phyloP scores from a whole-genome alignment of 2,329 filamentous ascomycete species.

The Penicillium sp. region DNA sequence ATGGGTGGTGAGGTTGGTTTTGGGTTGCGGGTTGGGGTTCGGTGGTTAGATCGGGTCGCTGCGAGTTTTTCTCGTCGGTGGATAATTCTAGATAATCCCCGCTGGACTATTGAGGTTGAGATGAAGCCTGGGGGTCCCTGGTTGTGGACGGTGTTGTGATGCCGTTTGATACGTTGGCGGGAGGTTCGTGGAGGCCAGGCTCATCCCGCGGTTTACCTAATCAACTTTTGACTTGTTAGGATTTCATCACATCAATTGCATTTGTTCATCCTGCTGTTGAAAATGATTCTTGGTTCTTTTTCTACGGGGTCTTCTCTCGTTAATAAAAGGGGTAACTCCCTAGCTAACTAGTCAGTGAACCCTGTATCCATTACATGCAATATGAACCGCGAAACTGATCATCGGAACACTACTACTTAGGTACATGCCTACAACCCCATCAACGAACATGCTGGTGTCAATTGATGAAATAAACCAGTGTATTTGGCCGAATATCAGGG shows the following conservation, averaged over 20 bases:
- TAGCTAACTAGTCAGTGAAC: too few species aligned
- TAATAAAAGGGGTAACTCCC: too few species aligned
- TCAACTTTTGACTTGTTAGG: background rate
- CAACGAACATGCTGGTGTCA: background rate
- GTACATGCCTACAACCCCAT: background rate
- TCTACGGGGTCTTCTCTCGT: background rate
- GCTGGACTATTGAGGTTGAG: background rate
- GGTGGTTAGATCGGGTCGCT: background rate
- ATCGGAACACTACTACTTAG: background rate
- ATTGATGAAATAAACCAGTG: background rate
- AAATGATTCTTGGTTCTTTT: background rate
- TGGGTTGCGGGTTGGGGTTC: background rate
- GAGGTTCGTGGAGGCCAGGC: constrained; percentile 2
- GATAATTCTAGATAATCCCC: too few species aligned
- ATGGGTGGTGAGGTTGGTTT: constrained; percentile 6
- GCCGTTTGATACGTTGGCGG: background rate
- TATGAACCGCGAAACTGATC: background rate
- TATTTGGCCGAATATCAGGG: background rate
- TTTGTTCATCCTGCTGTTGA: background rate
- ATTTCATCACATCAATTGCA: background rate
- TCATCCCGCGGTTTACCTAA: constrained; percentile 6
- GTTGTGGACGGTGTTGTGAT: background rate
- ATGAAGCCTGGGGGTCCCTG: background rate
- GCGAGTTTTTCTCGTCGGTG: background rate
- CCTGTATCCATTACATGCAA: background rate